Base-by-base conservation (phyloP, 2,329 filamentous ascomycete genomes). In the Ceratocystis cacaofunesta region DNA sequence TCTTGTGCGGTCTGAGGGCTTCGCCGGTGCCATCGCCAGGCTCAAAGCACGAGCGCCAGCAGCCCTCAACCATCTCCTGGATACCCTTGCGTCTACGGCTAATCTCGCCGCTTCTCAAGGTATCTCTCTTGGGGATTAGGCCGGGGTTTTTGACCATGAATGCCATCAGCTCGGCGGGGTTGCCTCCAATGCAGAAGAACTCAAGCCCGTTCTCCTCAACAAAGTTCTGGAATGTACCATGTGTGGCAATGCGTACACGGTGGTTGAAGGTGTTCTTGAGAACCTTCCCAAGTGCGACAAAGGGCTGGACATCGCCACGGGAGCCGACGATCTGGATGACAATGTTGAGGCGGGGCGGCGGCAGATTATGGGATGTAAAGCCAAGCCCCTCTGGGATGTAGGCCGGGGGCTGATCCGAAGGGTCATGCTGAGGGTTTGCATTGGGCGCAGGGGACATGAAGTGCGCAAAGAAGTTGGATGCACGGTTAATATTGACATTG, bases 91-190 rank as follows among this genome's bases (percentile, higher is more conserved):
- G 81, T 36, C 89, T 80, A 73, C 86, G 87, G 52, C 82, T 85
- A 62, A 95, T 83, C 72, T 94, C 90, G 6, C 90, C 90, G 69
- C 82, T 88, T 67, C 85, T 85, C 61, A 95, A 75, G 0, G 88
- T 85, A 61, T 92, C 86, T 67, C 92, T 83, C 0, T 87, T 87
- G 1, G 90, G 90, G 86, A 95, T 90, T 41, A 95, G 77, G 0
- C 90, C 89, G 0, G 90, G 89, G 70, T 94, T 88, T 74, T 92
- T 92, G 58, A 94, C 90, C 90, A 95, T 95, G 71, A 92, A 95
- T 2, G 90, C 89, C 88, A 90, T 91, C 55, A 90, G 77, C 70
- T 88, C 82, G 1, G 85, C 81, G 1, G 88, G 88, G 72, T 91
- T 86, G 2, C 87, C 88, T n/a, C 87, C 87, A 63, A 90, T 88